Evolutionary conservation across 371 early-diverging fungal species (phyloP).

Genomic region (Saksenaea vasiformis): DNA sequence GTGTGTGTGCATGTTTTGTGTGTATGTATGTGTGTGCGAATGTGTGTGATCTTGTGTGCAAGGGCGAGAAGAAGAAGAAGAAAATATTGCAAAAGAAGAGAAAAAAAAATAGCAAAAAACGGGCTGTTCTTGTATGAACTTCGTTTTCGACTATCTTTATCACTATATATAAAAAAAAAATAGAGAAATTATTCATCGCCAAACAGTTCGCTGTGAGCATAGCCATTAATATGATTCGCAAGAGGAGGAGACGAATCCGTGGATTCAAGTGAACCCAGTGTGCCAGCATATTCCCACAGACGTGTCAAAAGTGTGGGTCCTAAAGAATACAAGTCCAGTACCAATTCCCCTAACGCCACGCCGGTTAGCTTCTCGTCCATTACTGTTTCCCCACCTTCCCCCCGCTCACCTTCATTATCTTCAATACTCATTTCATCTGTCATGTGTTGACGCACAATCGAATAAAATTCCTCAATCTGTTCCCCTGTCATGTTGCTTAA

Average conservation of each 20-base stretch:
- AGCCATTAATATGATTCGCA: not conserved
- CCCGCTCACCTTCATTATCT: conserved; percentile 48
- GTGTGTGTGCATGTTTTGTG: not conserved
- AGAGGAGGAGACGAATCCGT: not conserved
- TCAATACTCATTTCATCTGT: conserved; percentile 36
- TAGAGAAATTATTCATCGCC: not conserved
- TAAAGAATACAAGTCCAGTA: conserved; percentile 46
- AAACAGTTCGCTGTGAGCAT: not conserved
- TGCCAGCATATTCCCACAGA: conserved; percentile 41
- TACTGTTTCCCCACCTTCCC: no score
- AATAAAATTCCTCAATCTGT: conserved; percentile 30
- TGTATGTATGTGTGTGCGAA: not conserved
- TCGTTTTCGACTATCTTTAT: not conserved
- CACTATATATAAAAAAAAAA: not conserved
- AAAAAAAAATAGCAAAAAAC: not conserved
- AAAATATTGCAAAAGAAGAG: not conserved
- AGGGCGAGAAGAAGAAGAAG: not conserved
- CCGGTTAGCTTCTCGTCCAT: not conserved
- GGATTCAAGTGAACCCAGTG: not conserved
- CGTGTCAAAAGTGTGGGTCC: conserved; percentile 35
- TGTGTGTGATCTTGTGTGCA: not conserved
- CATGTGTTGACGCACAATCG: conserved; percentile 26
- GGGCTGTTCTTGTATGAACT: not conserved
- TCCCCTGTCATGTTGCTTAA: conserved; percentile 26
- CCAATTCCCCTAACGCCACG: conserved; percentile 32